phyloP scores from a whole-genome alignment of 23 red algal genomes.

The Gracilaria caudata region DNA sequence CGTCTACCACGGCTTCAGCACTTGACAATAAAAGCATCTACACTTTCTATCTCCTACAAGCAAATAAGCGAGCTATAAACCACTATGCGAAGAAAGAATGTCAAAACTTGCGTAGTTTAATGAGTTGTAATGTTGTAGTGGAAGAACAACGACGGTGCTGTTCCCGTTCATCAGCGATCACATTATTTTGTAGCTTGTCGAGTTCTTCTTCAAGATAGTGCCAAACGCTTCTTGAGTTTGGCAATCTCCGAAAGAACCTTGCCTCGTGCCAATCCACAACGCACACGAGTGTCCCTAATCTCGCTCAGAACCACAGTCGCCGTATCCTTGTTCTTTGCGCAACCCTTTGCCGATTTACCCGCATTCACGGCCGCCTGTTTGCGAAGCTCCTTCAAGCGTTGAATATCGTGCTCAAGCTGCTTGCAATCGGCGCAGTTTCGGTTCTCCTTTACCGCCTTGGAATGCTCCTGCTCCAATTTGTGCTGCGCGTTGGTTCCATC shows the following conservation, averaged over 20 bases:
- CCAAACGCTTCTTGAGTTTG: background rate
- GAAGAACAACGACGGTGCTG: too few relatives aligned
- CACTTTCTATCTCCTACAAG: too few relatives aligned
- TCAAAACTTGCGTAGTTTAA: too few relatives aligned
- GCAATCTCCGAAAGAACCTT: slow-evolving; percentile 6
- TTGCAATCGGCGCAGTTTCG: background rate
- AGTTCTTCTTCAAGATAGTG: background rate
- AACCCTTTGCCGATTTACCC: background rate
- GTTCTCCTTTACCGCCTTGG: background rate
- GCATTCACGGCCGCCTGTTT: background rate
- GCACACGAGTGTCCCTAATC: background rate
- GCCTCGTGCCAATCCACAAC: background rate
- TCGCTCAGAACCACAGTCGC: background rate
- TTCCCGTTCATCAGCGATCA: too few relatives aligned
- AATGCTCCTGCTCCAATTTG: background rate
- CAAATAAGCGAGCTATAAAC: too few relatives aligned
- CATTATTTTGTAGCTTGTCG: background rate
- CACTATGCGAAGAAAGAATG: too few relatives aligned
- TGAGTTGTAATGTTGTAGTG: too few relatives aligned
- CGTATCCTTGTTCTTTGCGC: background rate
- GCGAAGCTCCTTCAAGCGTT: background rate
- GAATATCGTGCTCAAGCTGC: background rate
- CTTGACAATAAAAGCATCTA: too few relatives aligned
- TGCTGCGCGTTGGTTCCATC: background rate
- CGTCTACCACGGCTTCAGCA: too few relatives aligned